phyloP scores from a whole-genome alignment of 176 grass and related monocot species.

The Puya raimondii region DNA sequence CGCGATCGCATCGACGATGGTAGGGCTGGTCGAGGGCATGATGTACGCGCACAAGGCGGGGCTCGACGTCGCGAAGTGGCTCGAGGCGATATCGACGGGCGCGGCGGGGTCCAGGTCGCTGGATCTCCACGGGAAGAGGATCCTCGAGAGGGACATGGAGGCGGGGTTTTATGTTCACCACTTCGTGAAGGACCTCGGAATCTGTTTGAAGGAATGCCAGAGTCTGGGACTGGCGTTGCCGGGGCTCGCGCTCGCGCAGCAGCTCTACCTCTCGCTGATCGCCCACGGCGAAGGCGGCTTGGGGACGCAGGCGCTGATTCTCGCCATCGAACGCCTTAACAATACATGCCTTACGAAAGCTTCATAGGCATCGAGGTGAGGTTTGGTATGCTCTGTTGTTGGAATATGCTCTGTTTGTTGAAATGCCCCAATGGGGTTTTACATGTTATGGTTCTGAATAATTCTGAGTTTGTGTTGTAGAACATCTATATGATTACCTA shows the following conservation, averaged over 20 bases:
- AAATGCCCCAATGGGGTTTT: not conserved
- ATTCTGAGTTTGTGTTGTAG: not conserved
- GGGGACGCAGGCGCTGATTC: constrained; percentile 78
- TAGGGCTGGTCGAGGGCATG: constrained; percentile 93
- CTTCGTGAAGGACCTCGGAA: constrained; percentile 92
- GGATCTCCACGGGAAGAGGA: constrained; percentile 70
- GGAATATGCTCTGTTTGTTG: not conserved
- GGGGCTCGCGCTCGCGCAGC: constrained; percentile 73
- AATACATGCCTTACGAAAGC: constrained; percentile 66
- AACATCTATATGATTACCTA: not conserved
- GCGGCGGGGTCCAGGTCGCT: constrained; percentile 80
- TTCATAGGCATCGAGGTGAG: not conserved
- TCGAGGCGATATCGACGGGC: constrained; percentile 90
- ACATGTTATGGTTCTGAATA: not conserved
- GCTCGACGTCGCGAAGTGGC: constrained; percentile 75
- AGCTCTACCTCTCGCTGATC: constrained; percentile 74
- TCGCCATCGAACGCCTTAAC: constrained; percentile 72
- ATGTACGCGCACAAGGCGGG: constrained; percentile 87
- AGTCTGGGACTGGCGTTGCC: constrained; percentile 83
- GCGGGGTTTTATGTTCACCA: constrained; percentile 88
- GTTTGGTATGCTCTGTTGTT: not conserved
- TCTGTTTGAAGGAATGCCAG: constrained; percentile 93
- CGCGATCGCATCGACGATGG: constrained; percentile 89
- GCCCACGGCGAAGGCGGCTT: constrained; percentile 76
- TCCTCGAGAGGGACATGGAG: constrained; percentile 81